phyloP scores from a whole-genome alignment of 768 basidiomycete genomes.

The Serpula lacrymans region DNA sequence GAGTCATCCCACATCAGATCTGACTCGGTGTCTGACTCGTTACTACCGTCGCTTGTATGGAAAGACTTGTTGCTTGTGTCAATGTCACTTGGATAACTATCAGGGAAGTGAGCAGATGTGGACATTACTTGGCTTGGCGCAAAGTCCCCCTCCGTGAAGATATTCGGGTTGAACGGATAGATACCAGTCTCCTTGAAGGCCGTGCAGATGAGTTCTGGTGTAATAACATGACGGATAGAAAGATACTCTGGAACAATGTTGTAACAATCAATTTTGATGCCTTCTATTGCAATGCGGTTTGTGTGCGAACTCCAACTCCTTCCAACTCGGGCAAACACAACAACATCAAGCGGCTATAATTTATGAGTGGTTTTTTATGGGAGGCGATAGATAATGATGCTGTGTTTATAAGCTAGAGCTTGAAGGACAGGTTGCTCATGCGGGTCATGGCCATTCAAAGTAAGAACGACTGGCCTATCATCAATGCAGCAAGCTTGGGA shows the following conservation, averaged over 20 bases:
- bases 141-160: constrained; percentile 22
- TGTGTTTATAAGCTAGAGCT: constrained; percentile 21
- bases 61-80: too few relatives aligned
- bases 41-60: too few relatives aligned
- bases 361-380: constrained; percentile 41
- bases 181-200: constrained; percentile 25
- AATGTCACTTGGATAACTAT: constrained; percentile 16
- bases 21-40: too few relatives aligned
- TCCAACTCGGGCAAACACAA: constrained; percentile 36
- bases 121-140: constrained; percentile 20
- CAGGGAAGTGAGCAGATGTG: constrained; percentile 11
- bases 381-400: constrained; percentile 31
- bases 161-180: constrained; percentile 20
- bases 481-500: constrained; percentile 21
- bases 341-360: constrained; percentile 42
- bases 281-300: too few relatives aligned
- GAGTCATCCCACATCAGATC: too few relatives aligned
- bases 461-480: constrained; percentile 34
- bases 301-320: too few relatives aligned
- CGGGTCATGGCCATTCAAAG: constrained; percentile 43
- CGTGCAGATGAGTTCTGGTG: constrained; percentile 9
- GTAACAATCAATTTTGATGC: too few relatives aligned
- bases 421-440: constrained; percentile 27
- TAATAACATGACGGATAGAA: too few relatives aligned
- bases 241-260: too few relatives aligned